These are phyloP conservation scores for Exophiala sideris DNA, from an alignment of 2,329 filamentous ascomycete genomes.

Conservation along the genomic window DNA sequence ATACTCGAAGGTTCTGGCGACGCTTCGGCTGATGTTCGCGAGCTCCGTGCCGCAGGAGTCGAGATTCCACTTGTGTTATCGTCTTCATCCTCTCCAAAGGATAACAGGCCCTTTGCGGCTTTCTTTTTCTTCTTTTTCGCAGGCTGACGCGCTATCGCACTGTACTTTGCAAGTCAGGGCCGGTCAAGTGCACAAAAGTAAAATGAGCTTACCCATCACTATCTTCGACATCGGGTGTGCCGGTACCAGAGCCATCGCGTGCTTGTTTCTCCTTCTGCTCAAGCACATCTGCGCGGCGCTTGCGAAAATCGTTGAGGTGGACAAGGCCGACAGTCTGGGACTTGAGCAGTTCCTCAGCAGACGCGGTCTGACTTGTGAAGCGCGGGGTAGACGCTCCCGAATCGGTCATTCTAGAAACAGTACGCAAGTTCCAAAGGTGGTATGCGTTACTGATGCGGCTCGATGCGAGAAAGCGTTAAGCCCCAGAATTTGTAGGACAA, in stretches of 20 bases:
- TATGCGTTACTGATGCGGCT: too few species aligned
- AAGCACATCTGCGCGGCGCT: conserved; percentile 88
- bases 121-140: conserved; percentile 58
- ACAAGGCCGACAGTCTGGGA: conserved; percentile 88
- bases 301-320: conserved; percentile 88
- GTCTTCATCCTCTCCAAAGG: conserved; percentile 64
- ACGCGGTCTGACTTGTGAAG: conserved; percentile 72
- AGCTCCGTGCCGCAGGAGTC: conserved; percentile 19
- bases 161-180: conserved; percentile 56
- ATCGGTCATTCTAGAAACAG: conserved; percentile 6
- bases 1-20: conserved; percentile 13
- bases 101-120: conserved; percentile 60
- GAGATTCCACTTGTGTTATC: conserved; percentile 41
- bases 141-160: conserved; percentile 44
- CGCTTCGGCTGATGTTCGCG: conserved; percentile 12
- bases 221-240: conserved; percentile 48
- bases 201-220: conserved; percentile 57
- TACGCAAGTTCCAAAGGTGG: neutral
- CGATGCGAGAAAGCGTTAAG: too few species aligned
- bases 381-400: conserved; percentile 44
- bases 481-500: too few species aligned
- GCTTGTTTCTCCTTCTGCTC: conserved; percentile 84
- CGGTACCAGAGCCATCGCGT: conserved; percentile 56
- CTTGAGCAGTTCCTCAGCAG: conserved; percentile 77
- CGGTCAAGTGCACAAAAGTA: conserved; percentile 14